These are phyloP conservation scores for Neckera pumila DNA, from an alignment of 225 moss, liverwort and hornwort species.

Conservation along the genomic window DNA sequence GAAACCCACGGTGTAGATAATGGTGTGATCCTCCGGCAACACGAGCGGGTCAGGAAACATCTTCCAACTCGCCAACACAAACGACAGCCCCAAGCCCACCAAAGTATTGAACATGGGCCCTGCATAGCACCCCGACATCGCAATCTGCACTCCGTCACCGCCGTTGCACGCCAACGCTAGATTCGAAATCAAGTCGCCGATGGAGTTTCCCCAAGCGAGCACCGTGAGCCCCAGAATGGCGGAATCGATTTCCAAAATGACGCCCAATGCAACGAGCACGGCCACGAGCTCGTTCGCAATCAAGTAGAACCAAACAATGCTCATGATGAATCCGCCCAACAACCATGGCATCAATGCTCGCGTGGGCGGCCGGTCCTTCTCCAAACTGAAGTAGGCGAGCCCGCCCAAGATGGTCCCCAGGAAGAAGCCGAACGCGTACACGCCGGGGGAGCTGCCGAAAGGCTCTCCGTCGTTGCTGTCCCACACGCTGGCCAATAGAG, in stretches of 20 bases:
- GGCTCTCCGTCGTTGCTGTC: conserved; percentile 74
- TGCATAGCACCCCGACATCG: conserved; percentile 89
- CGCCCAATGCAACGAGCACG: conserved; percentile 69
- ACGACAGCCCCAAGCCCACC: conserved; percentile 73
- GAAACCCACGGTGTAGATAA: conserved; percentile 74
- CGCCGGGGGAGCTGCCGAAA: conserved; percentile 50
- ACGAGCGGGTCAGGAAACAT: conserved; percentile 44
- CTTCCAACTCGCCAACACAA: conserved; percentile 84
- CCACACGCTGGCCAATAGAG: conserved; percentile 71
- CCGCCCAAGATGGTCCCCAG: conserved; percentile 44
- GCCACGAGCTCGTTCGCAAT: conserved; percentile 94
- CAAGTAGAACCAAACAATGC: conserved; percentile 97
- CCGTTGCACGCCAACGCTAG: conserved; percentile 55
- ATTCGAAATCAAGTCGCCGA: conserved; percentile 90
- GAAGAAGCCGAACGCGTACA: conserved; percentile 31
- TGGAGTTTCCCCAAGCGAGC: conserved; percentile 93
- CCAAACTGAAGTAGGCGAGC: conserved; percentile 23
- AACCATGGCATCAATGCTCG: conserved; percentile 68
- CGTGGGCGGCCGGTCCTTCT: conserved; percentile 48
- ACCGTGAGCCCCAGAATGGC: conserved; percentile 87
- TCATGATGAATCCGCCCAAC: conserved; percentile 81
- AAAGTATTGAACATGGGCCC: conserved; percentile 96
- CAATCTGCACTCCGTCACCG: conserved; percentile 77
- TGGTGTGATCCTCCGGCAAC: conserved; percentile 55
- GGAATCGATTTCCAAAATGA: conserved; percentile 76